Evolutionary conservation across 2,329 filamentous ascomycete genomes (phyloP), one percentile per base, ranked within the genome.

Genomic region (Verticillium albo-atrum): DNA sequence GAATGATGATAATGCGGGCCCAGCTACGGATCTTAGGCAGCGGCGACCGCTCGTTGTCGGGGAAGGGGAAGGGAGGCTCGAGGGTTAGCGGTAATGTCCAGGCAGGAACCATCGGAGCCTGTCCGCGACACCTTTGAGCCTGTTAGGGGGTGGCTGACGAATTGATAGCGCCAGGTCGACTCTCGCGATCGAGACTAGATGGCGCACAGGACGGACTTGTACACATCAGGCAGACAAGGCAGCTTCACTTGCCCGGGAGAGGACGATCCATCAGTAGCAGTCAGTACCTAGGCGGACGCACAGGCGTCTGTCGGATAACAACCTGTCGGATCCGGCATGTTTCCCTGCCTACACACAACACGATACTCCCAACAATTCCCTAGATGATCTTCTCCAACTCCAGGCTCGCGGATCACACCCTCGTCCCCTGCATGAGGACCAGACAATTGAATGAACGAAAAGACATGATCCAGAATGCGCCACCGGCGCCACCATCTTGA

Each of bases 401-500:
- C 42, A 23, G 42, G 42, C 20, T 23, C 20, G 42, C 42, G 42
- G 42, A 50, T 50, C 42, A 50, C 42, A 20, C 42, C 23, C 42
- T 50, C 15, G 35, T 37, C 35, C 35, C 42, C 42, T 50, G 42
- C 42, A 50, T 50, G 14, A 7, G 42, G 42, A 50, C 12, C 42
- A 50, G 42, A 23, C 3, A 50, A 26, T 4, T 50, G n/a, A 47
- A 50, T 20, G 42, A 50, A 50, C 42, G 10, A 34, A 42, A 27
- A 17, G 34, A 27, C 34, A 37, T 52, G 53, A 32, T 53, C 35
- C 58, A 25, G 60, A 32, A 52, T 54, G 59, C 61, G 55, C 60
- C 55, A 60, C 60, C 62, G 54, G 23, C 54, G 60, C 61, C 61
- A 60, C 59, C 61, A 61, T 61, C 55, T 61, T 25, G n/a, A 50